Base-by-base conservation (phyloP, 208 protist species). In the Leishmania braziliensis region DNA sequence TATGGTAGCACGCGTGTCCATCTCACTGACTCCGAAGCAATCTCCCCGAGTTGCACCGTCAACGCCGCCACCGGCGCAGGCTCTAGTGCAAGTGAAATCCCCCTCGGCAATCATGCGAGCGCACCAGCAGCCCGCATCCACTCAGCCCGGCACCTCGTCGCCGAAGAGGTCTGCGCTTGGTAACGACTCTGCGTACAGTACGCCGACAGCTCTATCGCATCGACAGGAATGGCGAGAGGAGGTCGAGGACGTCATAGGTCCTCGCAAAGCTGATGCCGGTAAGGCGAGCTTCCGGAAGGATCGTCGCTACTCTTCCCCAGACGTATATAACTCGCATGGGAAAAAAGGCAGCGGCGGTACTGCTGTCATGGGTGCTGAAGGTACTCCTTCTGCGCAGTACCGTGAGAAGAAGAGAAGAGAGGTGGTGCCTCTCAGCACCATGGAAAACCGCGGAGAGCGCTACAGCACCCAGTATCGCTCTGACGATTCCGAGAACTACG, bases 131-230 rank as follows among this genome's bases (percentile, higher is more conserved):
- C 54, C n/a, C 18, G 10, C 4, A 23, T 5, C 56, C 9, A 48
- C 16, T 18, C 18, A 20, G 14, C 14, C 36, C 81, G 46, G 74
- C 65, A 26, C 29, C 36, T 39, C 51, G 3, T 53, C n/a, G 8
- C 26, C 75, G 46, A 20, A 29, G 4, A 26, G 33, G 14, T 23
- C 43, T 14, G 62, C 36, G 43, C 5, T 46, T 29, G 33, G 6
- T 3, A 39, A 1, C 39, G 33, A 26, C 9, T 77, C 74, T 16
- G 26, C 63, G 10, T 69, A 71, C 56, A 73, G 63, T n/a, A 79
- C 77, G 0, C 78, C 83, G 26, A 78, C 83, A 1, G 79, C 82
- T 9, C 66, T 82, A 12, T 81, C 78, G 36, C 80, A 82, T 65
- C 72, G 65, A 20, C 77, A 33, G 5, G 46, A 29, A 46, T 76